These are phyloP conservation scores for Eutrema japonicum DNA, from an alignment of 345 rosid species.

Conservation along the genomic window DNA sequence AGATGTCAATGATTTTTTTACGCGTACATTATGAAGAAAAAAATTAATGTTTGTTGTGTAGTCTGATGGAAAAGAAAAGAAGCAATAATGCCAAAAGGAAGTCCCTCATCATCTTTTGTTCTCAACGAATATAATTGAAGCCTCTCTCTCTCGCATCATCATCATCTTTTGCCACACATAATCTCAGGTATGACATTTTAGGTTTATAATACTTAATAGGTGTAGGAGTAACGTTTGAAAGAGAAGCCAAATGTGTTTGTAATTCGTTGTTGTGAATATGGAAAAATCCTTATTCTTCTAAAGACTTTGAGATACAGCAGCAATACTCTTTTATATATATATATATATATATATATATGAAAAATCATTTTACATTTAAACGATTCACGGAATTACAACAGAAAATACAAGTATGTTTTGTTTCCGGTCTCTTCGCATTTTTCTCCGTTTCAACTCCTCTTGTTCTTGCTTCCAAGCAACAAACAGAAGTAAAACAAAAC, in stretches of 20 bases:
- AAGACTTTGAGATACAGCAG: conserved; percentile 2
- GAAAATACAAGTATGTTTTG: conserved; percentile 26
- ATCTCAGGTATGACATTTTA: conserved; percentile 42
- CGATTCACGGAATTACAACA: conserved; percentile 23
- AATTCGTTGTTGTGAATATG: conserved; percentile 39
- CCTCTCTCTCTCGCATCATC: conserved; percentile 9
- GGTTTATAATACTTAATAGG: conserved; percentile 40
- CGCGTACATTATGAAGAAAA: conserved; percentile 56
- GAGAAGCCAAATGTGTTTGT: conserved; percentile 20
- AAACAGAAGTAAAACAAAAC: conserved; percentile 75
- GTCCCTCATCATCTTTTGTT: conserved; percentile 30
- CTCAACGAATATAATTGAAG: conserved; percentile 22
- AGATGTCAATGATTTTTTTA: conserved; percentile 87
- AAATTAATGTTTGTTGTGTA: conserved; percentile 22
- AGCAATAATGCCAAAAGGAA: conserved; percentile 19
- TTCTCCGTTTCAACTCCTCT: conserved; percentile 54
- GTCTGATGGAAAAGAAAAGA: conserved; percentile 22
- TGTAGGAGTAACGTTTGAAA: conserved; percentile 14
- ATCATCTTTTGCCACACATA: conserved; percentile 19
- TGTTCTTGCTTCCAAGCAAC: conserved; percentile 92
- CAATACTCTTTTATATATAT: background rate
- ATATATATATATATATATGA: conserved; percentile 2
- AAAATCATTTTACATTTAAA: conserved; percentile 6
- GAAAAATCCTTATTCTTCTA: conserved; percentile 12
- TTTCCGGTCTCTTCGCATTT: background rate